Base-by-base conservation (phyloP, 768 basidiomycete species). In the Pleurotus salmoneostramineus region DNA sequence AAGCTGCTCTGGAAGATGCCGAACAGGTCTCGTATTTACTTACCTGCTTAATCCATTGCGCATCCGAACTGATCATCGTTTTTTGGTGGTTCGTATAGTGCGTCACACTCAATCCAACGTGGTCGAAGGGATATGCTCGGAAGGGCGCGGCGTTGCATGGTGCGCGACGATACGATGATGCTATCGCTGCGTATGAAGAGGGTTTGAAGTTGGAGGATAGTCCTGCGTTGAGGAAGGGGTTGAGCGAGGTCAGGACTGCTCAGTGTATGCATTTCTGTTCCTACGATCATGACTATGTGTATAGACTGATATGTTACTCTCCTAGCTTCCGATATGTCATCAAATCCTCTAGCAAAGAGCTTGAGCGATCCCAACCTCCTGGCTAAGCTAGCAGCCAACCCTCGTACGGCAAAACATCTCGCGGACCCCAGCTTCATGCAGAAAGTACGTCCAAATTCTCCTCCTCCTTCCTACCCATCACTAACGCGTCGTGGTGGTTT, bases 71-170 rank as follows among this genome's bases (percentile, higher is more conserved):
- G 47, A 27, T 27, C 21, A 27, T 27, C 21, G 21, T 27, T 27
- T 27, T 27, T 27, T 27, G 21, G 21, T 27, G 21, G 21, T 56
- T 56, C 51, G 50, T 49, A 49, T 62, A 95, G 93, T 93, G 91
- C 60, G 80, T 95, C 67, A 81, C 82, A 65, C 76, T 89, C 58
- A 91, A 88, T 63, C 84, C 91, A 4, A 75, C 81, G 1, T 97
- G 95, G 91, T 76, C 87, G 31, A 98, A 98, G 69, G 94, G 95
- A 5, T 93, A 88, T 74, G 89, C 88, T 12, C 83, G 95, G 57
- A 94, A 94, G 68, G 95, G 95, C 47, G 95, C 95, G 50, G 95
- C 95, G 31, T 73, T 97, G 59, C 95, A 97, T 66, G 95, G 95
- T 34, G 77, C 83, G 36, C 78, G 80, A 58, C 77, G 80, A 68